These are phyloP conservation scores for Arabis hirsuta DNA, from an alignment of 345 rosid species.

Conservation along the genomic window DNA sequence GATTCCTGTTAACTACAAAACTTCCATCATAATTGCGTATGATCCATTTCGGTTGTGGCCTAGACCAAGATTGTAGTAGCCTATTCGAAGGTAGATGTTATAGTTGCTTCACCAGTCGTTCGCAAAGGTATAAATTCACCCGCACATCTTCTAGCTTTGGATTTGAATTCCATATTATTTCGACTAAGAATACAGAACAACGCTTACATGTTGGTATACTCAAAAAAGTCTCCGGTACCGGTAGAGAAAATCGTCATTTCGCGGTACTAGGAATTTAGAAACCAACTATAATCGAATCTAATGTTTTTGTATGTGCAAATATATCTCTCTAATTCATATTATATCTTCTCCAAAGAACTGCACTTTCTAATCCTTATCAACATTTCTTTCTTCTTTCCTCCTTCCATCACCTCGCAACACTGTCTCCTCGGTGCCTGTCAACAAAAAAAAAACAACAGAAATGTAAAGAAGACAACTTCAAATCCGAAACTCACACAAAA, in stretches of 20 bases:
- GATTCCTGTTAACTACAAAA: too few species aligned
- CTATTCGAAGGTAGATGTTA: too few species aligned
- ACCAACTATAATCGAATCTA: conserved; percentile 38
- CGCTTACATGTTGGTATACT: conserved; percentile 14
- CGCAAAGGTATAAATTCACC: too few species aligned
- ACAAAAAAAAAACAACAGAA: neutral
- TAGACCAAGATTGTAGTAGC: too few species aligned
- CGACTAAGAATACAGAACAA: conserved; percentile 13
- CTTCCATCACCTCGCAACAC: conserved; percentile 61
- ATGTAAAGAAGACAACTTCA: neutral
- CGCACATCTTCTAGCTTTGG: neutral
- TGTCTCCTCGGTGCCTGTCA: conserved; percentile 62
- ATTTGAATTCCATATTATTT: conserved; percentile 6
- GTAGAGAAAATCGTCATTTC: neutral
- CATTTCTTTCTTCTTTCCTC: conserved; percentile 42
- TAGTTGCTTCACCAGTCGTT: too few species aligned
- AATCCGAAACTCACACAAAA: neutral
- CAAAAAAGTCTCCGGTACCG: conserved; percentile 2
- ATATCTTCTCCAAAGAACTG: conserved; percentile 52
- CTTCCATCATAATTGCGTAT: too few species aligned
- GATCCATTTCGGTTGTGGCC: too few species aligned
- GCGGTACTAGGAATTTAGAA: conserved; percentile 22
- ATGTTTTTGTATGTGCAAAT: conserved; percentile 31
- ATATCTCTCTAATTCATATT: conserved; percentile 29
- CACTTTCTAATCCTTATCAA: conserved; percentile 71